These are phyloP conservation scores for Umbelopsis isabellina DNA, from an alignment of 192 early-diverging fungal species.

Conservation along the genomic window DNA sequence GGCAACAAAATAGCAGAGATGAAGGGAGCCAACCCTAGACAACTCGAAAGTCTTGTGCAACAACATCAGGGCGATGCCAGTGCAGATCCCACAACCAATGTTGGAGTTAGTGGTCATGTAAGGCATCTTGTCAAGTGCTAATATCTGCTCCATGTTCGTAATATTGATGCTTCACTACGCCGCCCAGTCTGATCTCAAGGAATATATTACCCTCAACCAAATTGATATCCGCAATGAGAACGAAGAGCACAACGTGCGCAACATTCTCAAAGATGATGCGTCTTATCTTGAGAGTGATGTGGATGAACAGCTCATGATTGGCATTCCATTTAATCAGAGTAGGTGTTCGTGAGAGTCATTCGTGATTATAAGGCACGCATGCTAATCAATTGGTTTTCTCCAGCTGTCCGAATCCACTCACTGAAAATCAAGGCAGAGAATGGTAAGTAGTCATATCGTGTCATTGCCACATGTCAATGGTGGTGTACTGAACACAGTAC, in stretches of 20 bases:
- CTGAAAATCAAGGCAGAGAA: slow-evolving; percentile 56
- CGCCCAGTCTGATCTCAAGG: slow-evolving; percentile 61
- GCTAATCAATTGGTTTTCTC: neutral
- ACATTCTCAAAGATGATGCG: slow-evolving; percentile 74
- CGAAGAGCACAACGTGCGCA: slow-evolving; percentile 72
- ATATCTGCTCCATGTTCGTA: neutral
- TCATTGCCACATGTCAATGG: neutral
- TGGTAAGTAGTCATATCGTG: neutral
- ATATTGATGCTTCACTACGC: neutral
- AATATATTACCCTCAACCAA: slow-evolving; percentile 68
- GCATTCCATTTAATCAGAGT: slow-evolving; percentile 85
- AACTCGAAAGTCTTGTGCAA: slow-evolving; percentile 71
- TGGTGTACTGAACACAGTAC: neutral
- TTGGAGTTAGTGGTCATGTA: slow-evolving; percentile 54
- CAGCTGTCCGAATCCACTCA: slow-evolving; percentile 70
- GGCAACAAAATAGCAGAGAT: slow-evolving; percentile 78
- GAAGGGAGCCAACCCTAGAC: slow-evolving; percentile 76
- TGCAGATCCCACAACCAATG: slow-evolving; percentile 25
- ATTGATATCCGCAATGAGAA: slow-evolving; percentile 87
- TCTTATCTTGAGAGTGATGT: slow-evolving; percentile 87
- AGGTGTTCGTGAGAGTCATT: slow-evolving; percentile 1
- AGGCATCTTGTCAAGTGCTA: slow-evolving; percentile 3
- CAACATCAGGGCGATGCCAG: slow-evolving; percentile 55
- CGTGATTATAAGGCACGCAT: neutral
- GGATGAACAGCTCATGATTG: slow-evolving; percentile 93